Base-by-base conservation (phyloP, 2,329 filamentous ascomycete species). In the Trichoderma cornu-damae region DNA sequence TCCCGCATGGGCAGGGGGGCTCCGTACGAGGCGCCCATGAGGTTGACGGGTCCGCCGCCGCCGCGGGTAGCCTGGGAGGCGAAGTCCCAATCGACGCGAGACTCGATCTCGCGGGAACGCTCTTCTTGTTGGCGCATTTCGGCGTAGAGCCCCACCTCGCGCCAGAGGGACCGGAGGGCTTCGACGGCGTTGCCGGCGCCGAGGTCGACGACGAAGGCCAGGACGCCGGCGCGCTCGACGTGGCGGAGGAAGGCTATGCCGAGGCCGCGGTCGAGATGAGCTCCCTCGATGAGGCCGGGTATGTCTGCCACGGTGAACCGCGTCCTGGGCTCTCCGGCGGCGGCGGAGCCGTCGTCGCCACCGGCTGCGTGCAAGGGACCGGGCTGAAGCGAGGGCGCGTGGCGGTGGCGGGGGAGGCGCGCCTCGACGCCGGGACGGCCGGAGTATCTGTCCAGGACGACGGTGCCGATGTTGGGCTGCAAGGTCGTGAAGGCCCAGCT, bases 401-500 rank as follows among this genome's bases (percentile, higher is more conserved):
- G 62, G 66, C 68, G 68, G 7, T 63, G 66, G 4, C 68, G 66
- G 53, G 68, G 70, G 51, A n/a, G n/a, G n/a, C n/a, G n/a, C n/a
- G 72, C 73, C 42, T 69, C 72, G 44, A 81, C 71, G 5, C 75
- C 57, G 1, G 91, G 90, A 0, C 89, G 84, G 2, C 92, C 90
- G 58, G 85, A 86, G 74, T 94, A 83, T 69, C 92, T 84, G 71
- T 99, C 94, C 9, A 99, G 81, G 12, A 97, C 87, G 6, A 99
- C 90, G 0, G 94, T 99, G 50, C 94, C 94, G 55, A 99, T 95
- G 64, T 96, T 96, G 2, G 94, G 94, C 64, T 92, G 87, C 7
- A 99, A 79, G 0, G 94, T 99, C 3, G 94, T 99, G 70, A 99
- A 99, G 8, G 91, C 93, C 94, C 94, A 99, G 69, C 89, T 86